These are phyloP conservation scores for Colletotrichum tabaci DNA, from an alignment of 2,329 filamentous ascomycete species.

Conservation along the genomic window DNA sequence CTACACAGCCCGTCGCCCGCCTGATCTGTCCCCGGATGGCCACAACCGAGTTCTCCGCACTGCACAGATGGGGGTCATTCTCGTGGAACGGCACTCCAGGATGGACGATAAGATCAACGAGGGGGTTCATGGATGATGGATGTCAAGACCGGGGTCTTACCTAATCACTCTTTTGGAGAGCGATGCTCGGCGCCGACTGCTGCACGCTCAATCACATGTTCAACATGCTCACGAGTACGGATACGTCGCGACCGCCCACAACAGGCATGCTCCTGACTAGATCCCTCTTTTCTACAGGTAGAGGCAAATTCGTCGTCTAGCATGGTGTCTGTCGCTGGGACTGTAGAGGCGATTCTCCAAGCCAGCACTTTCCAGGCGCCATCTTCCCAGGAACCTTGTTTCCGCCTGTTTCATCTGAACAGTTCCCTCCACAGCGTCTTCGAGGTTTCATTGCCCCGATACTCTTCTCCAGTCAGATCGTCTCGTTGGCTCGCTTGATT, in stretches of 20 bases:
- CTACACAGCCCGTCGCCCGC: neutral
- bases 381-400: constrained; percentile 24
- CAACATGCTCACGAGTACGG: constrained; percentile 32
- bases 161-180: neutral
- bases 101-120: constrained; percentile 13
- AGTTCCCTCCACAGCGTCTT: neutral
- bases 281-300: neutral
- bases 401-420: constrained; percentile 37
- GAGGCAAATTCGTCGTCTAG: neutral
- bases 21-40: neutral
- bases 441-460: constrained; percentile 30
- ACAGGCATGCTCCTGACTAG: constrained; percentile 27
- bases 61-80: neutral
- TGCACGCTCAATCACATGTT: constrained; percentile 13
- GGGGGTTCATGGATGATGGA: no score
- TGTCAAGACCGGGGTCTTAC: neutral
- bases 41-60: neutral
- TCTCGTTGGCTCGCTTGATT: neutral
- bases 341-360: neutral
- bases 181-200: neutral
- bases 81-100: neutral
- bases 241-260: constrained; percentile 5
- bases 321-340: neutral
- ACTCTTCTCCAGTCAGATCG: constrained; percentile 10
- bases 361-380: constrained; percentile 1